Evolutionary conservation across 371 early-diverging fungal species (phyloP), one percentile per base, ranked within the genome.

Genomic region (Coemansia sp.): DNA sequence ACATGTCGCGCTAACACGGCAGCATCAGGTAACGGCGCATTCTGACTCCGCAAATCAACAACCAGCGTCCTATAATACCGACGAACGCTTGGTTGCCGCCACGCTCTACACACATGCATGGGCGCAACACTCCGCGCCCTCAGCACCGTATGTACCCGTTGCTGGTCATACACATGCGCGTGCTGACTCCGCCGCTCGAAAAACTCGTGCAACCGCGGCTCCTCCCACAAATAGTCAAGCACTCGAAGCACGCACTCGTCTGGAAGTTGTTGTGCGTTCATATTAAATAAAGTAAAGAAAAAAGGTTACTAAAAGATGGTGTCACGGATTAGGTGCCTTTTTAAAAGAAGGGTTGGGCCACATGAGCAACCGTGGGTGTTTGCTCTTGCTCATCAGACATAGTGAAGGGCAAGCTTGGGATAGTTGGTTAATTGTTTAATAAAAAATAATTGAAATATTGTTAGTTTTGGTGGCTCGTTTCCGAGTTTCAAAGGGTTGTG

Each of bases 111-210:
- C 13, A 76, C 72, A n/a, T 72, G 73, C 8, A 76, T 6, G 1
- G 74, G 68, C 0, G 68, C 42, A 13, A 64, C 58, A 26, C 47
- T n/a, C 14, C 76, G 76, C 1, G 64, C 47, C 8, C 59, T 40
- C 10, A 72, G 68, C 0, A 22, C 14, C 13, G 27, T 64, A 39
- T 76, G 72, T 21, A 68, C 45, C 31, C 48, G 65, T 7, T 56
- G 54, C n/a, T 76, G 76, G 74, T 76, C 76, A 48, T 76, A 73
- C 54, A 60, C 68, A 13, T 21, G 40, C 5, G 64, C 57, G 14
- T 53, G 54, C 34, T 57, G 64, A 27, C 74, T 59, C 14, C 59
- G 68, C 1, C 68, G 61, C 27, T 58, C 59, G 21, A 61, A 29
- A 61, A 76, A 76, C 47, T 45, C 18, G 1, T 42, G 34, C 16